A percentile compares a stretch with the other conserved stretches of the same genome.
phyloP scores from a whole-genome alignment of 805 yeast species.

The Metschnikowia dekortorum region DNA sequence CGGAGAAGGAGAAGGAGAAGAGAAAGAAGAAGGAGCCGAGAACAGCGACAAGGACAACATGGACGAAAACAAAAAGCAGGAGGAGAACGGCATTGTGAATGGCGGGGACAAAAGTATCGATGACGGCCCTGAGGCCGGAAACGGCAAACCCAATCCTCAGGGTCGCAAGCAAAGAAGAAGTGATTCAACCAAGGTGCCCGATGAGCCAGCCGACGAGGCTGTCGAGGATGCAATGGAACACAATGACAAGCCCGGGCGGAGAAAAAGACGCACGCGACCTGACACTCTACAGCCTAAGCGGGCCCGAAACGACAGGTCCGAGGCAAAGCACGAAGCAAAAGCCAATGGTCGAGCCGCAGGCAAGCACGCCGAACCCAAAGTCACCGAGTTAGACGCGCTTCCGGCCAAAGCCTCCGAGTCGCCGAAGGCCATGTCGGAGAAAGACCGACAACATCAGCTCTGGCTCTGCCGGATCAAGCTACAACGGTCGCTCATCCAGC shows the following conservation, averaged over 20 bases:
- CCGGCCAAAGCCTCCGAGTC: not conserved
- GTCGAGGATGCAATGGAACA: not conserved
- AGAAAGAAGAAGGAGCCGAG: not conserved
- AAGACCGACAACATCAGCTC: slow-evolving; percentile 41
- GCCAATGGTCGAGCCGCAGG: not conserved
- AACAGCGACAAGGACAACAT: not conserved
- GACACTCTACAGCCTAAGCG: slow-evolving; percentile 3
- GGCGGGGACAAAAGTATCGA: not conserved
- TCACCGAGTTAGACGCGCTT: not conserved
- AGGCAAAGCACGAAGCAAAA: not conserved
- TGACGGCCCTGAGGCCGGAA: not conserved
- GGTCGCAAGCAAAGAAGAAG: not conserved
- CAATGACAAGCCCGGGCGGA: not conserved
- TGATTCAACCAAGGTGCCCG: not conserved
- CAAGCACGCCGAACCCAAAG: not conserved
- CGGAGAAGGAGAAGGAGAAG: not conserved
- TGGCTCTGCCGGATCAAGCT: slow-evolving; percentile 47
- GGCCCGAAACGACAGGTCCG: not conserved
- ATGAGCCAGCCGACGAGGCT: not conserved
- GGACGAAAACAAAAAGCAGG: slow-evolving; percentile 2
- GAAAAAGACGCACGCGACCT: not conserved
- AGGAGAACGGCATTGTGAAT: not conserved
- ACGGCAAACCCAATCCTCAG: not conserved
- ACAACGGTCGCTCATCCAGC: slow-evolving; percentile 46
- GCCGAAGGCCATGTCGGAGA: slow-evolving; percentile 23